Evolutionary conservation across 495 filamentous ascomycete species (phyloP), one percentile per base, ranked within the genome.

Genomic region (Penicillium canariense): DNA sequence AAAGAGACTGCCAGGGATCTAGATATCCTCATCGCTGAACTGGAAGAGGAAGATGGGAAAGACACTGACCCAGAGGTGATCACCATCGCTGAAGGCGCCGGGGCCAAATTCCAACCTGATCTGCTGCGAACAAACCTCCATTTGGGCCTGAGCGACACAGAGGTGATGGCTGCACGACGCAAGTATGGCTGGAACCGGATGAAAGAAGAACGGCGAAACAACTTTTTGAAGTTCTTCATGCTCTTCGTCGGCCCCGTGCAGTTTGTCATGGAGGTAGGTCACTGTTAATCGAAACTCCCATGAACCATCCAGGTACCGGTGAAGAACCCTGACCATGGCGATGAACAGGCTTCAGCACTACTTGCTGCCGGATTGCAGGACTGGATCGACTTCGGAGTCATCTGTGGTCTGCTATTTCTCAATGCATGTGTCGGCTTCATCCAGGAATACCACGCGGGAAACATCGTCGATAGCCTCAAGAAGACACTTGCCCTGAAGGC

Each of bases 191-290:
- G 88, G 65, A 96, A 96, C 63, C 82, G 87, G 68, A 87, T 96
- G 86, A 91, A 88, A 71, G 87, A 93, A 70, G 87, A 93, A 73
- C 94, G 90, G 72, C 83, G 87, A 66, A 93, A 89, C 60, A 66
- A 89, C n/a, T 68, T 91, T 45, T 77, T 92, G 58, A 91, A 94
- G 74, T 95, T 96, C 67, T 68, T 95, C 20, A 76, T 75, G 53
- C 94, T 87, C 76, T 96, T 96, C 74, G 78, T 91, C 59, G 91
- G 91, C 56, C 91, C 91, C 28, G 92, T 96, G 63, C 91, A 96
- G 68, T 91, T 90, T 73, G 91, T 95, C 67, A 96, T 96, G 91
- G 88, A 93, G 82, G 87, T 89, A 76, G 44, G 66, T 52, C 25
- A 23, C 27, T 23, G 20, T 11, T 12, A 4, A 25, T 42, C 18